Evolutionary conservation across 2,329 filamentous ascomycete species (phyloP).

Genomic region (Beauveria sp.): DNA sequence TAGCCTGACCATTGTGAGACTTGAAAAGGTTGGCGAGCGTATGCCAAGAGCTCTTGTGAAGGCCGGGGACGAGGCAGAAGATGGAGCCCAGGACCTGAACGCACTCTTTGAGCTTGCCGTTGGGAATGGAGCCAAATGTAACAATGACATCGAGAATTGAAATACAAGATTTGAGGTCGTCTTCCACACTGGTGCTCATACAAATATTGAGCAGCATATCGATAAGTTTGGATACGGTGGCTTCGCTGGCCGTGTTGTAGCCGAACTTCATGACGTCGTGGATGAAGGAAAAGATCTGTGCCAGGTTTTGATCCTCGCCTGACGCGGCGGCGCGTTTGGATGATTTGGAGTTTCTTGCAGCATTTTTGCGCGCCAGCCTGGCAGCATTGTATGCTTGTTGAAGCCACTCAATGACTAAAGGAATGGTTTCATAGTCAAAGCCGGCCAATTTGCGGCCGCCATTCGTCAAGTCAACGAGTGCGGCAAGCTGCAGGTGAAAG

Average conservation of each 20-base stretch:
- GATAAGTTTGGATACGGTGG: constrained; percentile 54
- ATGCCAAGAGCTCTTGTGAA: constrained; percentile 61
- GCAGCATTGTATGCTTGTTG: constrained; percentile 46
- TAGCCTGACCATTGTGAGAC: constrained; percentile 65
- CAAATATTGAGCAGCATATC: constrained; percentile 58
- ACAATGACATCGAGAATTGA: constrained; percentile 62
- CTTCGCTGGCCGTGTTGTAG: constrained; percentile 58
- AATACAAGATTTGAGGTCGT: constrained; percentile 61
- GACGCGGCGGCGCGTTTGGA: constrained; percentile 31
- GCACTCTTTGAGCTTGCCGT: constrained; percentile 53
- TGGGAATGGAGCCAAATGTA: constrained; percentile 64
- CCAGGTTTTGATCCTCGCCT: constrained; percentile 54
- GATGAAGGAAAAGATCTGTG: constrained; percentile 57
- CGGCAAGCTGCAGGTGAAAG: constrained; percentile 58
- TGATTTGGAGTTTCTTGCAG: constrained; percentile 29
- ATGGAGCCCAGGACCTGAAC: constrained; percentile 67
- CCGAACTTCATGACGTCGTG: constrained; percentile 69
- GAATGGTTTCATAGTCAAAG: constrained; percentile 60
- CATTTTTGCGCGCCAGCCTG: constrained; percentile 42
- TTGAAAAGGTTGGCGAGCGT: constrained; percentile 63
- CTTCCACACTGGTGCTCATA: constrained; percentile 54
- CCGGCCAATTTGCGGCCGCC: constrained; percentile 55
- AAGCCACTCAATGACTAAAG: constrained; percentile 55
- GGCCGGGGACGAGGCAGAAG: constrained; percentile 54
- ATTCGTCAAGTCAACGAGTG: constrained; percentile 54